These are phyloP conservation scores for Fomitopsis schrenkii DNA, from an alignment of 1,284 basidiomycete genomes.

Conservation along the genomic window DNA sequence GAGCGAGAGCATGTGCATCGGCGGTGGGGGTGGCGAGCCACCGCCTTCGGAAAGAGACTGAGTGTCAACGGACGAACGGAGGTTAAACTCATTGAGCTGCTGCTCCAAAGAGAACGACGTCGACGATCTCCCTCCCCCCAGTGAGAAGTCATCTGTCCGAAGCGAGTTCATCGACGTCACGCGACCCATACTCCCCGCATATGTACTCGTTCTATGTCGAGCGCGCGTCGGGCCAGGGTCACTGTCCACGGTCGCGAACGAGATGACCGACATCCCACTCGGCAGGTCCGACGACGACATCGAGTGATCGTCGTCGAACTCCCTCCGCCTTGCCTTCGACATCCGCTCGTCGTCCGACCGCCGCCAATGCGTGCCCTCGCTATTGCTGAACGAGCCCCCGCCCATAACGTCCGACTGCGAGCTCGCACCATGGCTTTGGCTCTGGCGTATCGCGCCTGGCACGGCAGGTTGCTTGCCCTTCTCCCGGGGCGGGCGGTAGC, in stretches of 20 bases:
- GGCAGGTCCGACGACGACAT: constrained; percentile 84
- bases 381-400: constrained; percentile 44
- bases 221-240: constrained; percentile 76
- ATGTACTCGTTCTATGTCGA: constrained; percentile 54
- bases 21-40: constrained; percentile 52
- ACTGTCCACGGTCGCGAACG: constrained; percentile 75
- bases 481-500: constrained; percentile 15
- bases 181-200: constrained; percentile 48
- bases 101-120: constrained; percentile 80
- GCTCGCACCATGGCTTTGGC: constrained; percentile 35
- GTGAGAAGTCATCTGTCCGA: constrained; percentile 66
- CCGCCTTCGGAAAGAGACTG: constrained; percentile 58
- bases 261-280: constrained; percentile 71
- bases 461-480: constrained; percentile 47
- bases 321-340: constrained; percentile 75
- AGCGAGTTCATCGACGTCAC: constrained; percentile 76
- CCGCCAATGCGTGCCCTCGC: constrained; percentile 37
- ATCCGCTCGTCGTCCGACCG: constrained; percentile 54
- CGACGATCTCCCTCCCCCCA: constrained; percentile 67
- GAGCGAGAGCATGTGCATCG: constrained; percentile 67
- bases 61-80: constrained; percentile 68
- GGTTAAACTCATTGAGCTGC: constrained; percentile 75
- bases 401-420: constrained; percentile 51
- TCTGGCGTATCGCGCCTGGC: constrained; percentile 59
- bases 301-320: constrained; percentile 87